Evolutionary conservation across 768 basidiomycete species (phyloP).

Genomic region (Tremella yokohamensis): DNA sequence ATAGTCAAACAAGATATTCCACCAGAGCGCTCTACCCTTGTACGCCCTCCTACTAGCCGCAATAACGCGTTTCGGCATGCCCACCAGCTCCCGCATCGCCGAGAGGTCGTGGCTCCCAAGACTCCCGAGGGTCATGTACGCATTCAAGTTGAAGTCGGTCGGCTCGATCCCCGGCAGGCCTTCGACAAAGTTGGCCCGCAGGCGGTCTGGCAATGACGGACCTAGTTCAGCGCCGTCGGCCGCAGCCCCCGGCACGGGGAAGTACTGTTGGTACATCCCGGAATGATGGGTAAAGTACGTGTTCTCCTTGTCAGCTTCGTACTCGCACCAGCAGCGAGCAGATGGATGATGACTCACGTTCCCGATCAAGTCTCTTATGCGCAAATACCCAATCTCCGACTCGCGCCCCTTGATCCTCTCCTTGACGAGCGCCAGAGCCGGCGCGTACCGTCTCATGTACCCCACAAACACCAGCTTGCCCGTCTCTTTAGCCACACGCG

Average conservation of each 20-base stretch:
- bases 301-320: slow-evolving; percentile 11
- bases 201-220: neutral
- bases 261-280: slow-evolving; percentile 22
- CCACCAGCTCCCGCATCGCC: slow-evolving; percentile 46
- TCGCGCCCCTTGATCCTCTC: slow-evolving; percentile 28
- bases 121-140: slow-evolving; percentile 30
- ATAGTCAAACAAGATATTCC: slow-evolving; percentile 31
- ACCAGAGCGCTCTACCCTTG: slow-evolving; percentile 18
- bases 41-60: slow-evolving; percentile 15
- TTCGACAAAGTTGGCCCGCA: slow-evolving; percentile 8
- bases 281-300: slow-evolving; percentile 16
- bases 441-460: slow-evolving; percentile 47
- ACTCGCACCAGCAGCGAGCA: neutral
- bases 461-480: slow-evolving; percentile 37
- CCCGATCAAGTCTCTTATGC: slow-evolving; percentile 43
- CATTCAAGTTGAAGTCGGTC: slow-evolving; percentile 11
- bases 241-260: slow-evolving; percentile 5
- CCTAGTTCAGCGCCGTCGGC: neutral
- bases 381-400: slow-evolving; percentile 16
- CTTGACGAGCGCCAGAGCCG: slow-evolving; percentile 35
- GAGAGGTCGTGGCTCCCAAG: slow-evolving; percentile 44
- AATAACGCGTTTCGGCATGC: slow-evolving; percentile 32
- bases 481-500: slow-evolving; percentile 24
- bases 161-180: slow-evolving; percentile 12
- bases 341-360: slow-evolving; percentile 13